Conservation (phyloP, 495 filamentous ascomycete species). For the Bacidia rubella region DNA sequence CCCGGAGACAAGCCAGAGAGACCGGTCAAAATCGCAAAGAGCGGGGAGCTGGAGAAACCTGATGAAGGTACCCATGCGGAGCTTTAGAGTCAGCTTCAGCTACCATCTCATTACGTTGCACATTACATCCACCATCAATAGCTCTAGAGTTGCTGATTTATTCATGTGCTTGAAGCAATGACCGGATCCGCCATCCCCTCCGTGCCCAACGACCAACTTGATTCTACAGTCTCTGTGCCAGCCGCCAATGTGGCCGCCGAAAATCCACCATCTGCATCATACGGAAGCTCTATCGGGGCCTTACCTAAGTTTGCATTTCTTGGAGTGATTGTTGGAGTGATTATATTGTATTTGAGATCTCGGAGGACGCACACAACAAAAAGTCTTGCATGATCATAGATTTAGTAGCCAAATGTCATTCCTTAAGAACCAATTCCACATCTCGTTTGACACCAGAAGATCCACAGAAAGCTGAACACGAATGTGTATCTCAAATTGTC, state of each 20-base stretch:
- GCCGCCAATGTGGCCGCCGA: constrained; percentile 4
- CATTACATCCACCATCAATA: constrained; percentile 7
- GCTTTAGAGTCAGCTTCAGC: constrained; percentile 48
- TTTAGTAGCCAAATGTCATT: neutral
- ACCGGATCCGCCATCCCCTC: constrained; percentile 22
- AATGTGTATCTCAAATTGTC: too few species aligned
- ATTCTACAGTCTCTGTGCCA: constrained; percentile 21
- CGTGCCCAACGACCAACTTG: constrained; percentile 23
- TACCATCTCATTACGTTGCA: constrained; percentile 18
- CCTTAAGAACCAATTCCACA: too few species aligned
- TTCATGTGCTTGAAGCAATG: constrained; percentile 22
- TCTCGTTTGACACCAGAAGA: too few species aligned
- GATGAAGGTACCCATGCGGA: constrained; percentile 97
- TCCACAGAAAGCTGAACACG: too few species aligned
- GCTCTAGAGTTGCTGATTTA: constrained; percentile 27
- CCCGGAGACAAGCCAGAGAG: constrained; percentile 59
- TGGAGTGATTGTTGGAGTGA: constrained; percentile 27
- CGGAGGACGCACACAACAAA: constrained; percentile 22
- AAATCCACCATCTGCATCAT: constrained; percentile 18
- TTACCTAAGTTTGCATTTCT: constrained; percentile 31
- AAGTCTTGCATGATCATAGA: constrained; percentile 28
- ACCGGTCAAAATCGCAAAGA: constrained; percentile 81
- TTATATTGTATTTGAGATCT: constrained; percentile 27
- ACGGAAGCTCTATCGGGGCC: constrained; percentile 19
- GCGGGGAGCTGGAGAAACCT: constrained; percentile 78